These are phyloP conservation scores for Lasiosphaeris hirsuta DNA, from an alignment of 495 filamentous ascomycete species.

Conservation along the genomic window DNA sequence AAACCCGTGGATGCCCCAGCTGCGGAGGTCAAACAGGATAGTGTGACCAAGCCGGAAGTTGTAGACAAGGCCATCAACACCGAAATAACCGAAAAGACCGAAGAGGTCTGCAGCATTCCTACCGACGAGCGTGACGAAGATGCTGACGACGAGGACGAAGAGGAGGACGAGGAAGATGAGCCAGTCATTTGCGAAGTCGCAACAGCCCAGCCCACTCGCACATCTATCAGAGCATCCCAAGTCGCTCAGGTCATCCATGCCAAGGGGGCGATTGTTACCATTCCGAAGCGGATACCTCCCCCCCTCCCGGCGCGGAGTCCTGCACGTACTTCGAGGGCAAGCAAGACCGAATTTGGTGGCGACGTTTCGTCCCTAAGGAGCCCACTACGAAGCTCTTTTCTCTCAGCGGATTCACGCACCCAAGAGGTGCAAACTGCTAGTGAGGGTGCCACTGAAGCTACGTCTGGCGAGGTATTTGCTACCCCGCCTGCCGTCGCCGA, in stretches of 20 bases:
- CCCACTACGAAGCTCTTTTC: constrained; percentile 31
- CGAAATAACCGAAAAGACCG: neutral
- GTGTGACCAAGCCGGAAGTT: constrained; percentile 9
- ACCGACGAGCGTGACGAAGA: constrained; percentile 34
- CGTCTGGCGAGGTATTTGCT: constrained; percentile 11
- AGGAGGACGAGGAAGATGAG: constrained; percentile 47
- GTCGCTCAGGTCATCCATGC: constrained; percentile 42
- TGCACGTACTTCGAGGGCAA: constrained; percentile 40
- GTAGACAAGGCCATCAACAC: neutral
- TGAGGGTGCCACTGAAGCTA: constrained; percentile 12
- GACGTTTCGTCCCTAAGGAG: constrained; percentile 31
- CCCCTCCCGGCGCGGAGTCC: constrained; percentile 62
- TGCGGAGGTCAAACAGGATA: neutral
- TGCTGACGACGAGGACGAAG: constrained; percentile 44
- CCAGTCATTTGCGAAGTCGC: constrained; percentile 52
- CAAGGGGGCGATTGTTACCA: constrained; percentile 64
- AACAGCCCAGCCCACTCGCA: constrained; percentile 43
- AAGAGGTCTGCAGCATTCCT: constrained; percentile 1
- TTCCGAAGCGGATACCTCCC: constrained; percentile 66
- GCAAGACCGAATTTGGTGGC: constrained; percentile 32
- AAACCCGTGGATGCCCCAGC: constrained; percentile 7
- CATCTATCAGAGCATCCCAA: constrained; percentile 49
- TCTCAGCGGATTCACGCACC: constrained; percentile 18
- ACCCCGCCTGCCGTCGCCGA: constrained; percentile 8
- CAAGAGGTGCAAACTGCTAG: constrained; percentile 7